These are phyloP conservation scores for Hymenoscyphus linearis DNA, from an alignment of 2,329 filamentous ascomycete species.

Conservation along the genomic window DNA sequence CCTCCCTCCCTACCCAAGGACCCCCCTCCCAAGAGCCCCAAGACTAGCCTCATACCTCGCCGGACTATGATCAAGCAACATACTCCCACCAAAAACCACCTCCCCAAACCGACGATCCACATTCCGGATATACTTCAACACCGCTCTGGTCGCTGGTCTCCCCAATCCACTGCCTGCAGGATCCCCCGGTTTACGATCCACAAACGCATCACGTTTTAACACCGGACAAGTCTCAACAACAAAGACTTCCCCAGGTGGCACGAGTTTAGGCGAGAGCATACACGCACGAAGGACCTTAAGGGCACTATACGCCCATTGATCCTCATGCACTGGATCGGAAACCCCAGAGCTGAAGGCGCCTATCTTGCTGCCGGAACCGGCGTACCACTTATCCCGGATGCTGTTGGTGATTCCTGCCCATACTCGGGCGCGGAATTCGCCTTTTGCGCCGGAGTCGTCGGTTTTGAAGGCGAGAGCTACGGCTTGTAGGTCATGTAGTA, in stretches of 20 bases:
- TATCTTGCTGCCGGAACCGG: conserved; percentile 32
- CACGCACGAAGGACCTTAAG: conserved; percentile 60
- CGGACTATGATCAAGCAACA: conserved; percentile 73
- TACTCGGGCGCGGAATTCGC: conserved; percentile 60
- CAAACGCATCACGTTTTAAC: conserved; percentile 62
- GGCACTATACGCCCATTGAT: conserved; percentile 63
- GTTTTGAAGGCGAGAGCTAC: conserved; percentile 68
- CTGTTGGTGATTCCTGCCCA: conserved; percentile 61
- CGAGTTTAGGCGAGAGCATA: conserved; percentile 64
- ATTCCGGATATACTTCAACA: conserved; percentile 65
- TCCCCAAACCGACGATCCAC: conserved; percentile 67
- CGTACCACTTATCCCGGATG: conserved; percentile 57
- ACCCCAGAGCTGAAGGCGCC: conserved; percentile 35
- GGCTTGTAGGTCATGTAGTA: conserved; percentile 70
- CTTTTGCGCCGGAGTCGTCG: conserved; percentile 61
- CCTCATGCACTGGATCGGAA: conserved; percentile 40
- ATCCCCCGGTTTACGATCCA: conserved; percentile 30
- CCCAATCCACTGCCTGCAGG: conserved; percentile 45
- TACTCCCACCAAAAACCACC: conserved; percentile 64
- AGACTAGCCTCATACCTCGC: conserved; percentile 67
- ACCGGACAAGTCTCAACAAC: conserved; percentile 64
- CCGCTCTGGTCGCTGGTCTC: conserved; percentile 60
- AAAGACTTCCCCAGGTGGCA: conserved; percentile 74
- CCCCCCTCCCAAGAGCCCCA: conserved; percentile 49
- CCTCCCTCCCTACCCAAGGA: conserved; percentile 18